Percentiles rank a stretch among this genome's conserved stretches.
Evolutionary conservation across 805 yeast species (phyloP).

Genomic region (Cyberlindnera euphorbiae): DNA sequence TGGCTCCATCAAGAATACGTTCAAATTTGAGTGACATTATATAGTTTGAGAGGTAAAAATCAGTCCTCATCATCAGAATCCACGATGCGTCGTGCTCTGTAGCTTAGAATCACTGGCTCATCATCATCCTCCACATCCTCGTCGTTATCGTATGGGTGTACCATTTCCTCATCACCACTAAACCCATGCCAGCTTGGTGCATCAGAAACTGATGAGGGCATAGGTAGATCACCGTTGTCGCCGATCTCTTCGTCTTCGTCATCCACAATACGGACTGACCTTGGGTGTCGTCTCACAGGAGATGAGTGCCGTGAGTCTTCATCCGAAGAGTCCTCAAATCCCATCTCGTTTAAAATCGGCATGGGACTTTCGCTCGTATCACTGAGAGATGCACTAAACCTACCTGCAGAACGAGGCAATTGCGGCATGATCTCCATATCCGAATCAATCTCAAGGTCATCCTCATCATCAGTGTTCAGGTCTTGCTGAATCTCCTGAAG

Average conservation of each 20-base stretch:
- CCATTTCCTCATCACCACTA: background rate
- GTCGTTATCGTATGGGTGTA: background rate
- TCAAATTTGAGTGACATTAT: conserved; percentile 6
- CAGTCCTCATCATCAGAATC: conserved; percentile 2
- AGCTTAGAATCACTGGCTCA: background rate
- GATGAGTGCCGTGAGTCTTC: too few relatives aligned
- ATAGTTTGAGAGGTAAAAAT: too few relatives aligned
- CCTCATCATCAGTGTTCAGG: too few relatives aligned
- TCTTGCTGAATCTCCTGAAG: too few relatives aligned
- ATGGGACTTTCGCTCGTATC: too few relatives aligned
- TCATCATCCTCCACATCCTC: background rate
- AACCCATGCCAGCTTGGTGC: conserved; percentile 8
- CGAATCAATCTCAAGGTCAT: background rate
- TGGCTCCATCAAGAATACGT: conserved; percentile 37
- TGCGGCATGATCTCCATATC: background rate
- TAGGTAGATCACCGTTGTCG: conserved; percentile 1
- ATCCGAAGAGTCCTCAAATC: too few relatives aligned
- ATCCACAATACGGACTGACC: too few relatives aligned
- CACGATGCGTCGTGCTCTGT: too few relatives aligned
- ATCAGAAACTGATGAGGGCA: background rate
- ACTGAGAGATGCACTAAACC: too few relatives aligned
- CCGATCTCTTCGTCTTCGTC: conserved; percentile 10
- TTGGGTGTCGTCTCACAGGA: too few relatives aligned
- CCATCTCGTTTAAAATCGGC: too few relatives aligned
- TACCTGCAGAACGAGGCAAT: too few relatives aligned